These are phyloP conservation scores for Mycena maculata DNA, from an alignment of 768 basidiomycete genomes.

Conservation along the genomic window DNA sequence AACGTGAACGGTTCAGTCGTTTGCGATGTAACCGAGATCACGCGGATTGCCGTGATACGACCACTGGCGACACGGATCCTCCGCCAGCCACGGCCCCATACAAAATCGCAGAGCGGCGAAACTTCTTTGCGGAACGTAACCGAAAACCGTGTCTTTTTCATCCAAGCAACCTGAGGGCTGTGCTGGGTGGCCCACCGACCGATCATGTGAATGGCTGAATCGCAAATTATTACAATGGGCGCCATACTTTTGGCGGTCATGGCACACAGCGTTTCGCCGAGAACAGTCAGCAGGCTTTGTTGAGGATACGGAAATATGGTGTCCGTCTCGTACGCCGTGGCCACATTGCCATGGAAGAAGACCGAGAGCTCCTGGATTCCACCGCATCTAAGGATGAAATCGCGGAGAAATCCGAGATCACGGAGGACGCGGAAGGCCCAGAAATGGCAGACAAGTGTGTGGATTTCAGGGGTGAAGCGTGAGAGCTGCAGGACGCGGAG, in stretches of 20 bases:
- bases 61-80: no score
- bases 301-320: background rate
- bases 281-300: background rate
- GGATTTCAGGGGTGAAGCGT: background rate
- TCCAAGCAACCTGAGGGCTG: background rate
- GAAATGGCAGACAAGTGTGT: background rate
- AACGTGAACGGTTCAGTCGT: background rate
- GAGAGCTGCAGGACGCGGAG: background rate
- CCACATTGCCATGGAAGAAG: background rate
- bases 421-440: background rate
- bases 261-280: background rate
- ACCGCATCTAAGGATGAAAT: background rate
- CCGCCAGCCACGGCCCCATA: background rate
- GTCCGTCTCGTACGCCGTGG: background rate
- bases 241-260: background rate
- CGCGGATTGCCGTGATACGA: background rate
- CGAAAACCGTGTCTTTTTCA: background rate
- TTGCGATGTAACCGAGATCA: background rate
- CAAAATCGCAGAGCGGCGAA: background rate
- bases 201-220: background rate
- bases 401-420: background rate
- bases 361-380: background rate
- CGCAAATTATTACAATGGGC: background rate
- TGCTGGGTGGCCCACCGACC: background rate
- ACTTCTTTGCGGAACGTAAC: background rate